Conservation (phyloP, 176 grass and related monocot genomes). For the Aegilops sharonensis region DNA sequence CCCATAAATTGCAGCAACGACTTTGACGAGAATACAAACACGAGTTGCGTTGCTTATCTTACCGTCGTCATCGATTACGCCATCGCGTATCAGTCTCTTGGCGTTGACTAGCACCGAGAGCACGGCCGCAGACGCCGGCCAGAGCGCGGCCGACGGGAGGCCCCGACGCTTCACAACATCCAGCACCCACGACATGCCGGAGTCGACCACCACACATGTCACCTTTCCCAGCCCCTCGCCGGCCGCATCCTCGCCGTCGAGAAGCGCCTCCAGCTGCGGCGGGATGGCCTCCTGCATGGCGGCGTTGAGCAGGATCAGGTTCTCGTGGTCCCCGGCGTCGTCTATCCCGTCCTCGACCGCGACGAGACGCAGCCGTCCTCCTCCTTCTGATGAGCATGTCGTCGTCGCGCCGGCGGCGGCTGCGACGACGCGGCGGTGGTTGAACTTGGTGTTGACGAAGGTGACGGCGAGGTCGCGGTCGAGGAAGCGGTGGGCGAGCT, state of each 20-base stretch:
- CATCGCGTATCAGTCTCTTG: constrained; percentile 29
- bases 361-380: constrained; percentile 14
- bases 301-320: constrained; percentile 28
- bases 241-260: neutral
- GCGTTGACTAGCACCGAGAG: neutral
- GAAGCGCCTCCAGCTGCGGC: constrained; percentile 36
- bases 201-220: constrained; percentile 43
- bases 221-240: constrained; percentile 12
- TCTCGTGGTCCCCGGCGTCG: constrained; percentile 20
- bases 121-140: constrained; percentile 27
- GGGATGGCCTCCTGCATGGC: constrained; percentile 30
- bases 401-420: neutral
- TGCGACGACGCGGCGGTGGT: constrained; percentile 24
- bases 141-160: constrained; percentile 32
- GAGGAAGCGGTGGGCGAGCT: constrained; percentile 56
- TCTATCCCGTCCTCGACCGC: constrained; percentile 37
- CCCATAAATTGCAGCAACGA: neutral
- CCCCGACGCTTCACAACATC: constrained; percentile 24
- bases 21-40: neutral
- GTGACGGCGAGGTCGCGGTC: constrained; percentile 54
- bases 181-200: constrained; percentile 35
- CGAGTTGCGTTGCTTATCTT: neutral
- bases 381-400: neutral
- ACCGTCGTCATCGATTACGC: constrained; percentile 58
- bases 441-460: constrained; percentile 44